Percentiles rank a stretch among this genome's conserved stretches.
Conservation (phyloP, 768 basidiomycete species). For the Hypsizygus marmoreus region DNA sequence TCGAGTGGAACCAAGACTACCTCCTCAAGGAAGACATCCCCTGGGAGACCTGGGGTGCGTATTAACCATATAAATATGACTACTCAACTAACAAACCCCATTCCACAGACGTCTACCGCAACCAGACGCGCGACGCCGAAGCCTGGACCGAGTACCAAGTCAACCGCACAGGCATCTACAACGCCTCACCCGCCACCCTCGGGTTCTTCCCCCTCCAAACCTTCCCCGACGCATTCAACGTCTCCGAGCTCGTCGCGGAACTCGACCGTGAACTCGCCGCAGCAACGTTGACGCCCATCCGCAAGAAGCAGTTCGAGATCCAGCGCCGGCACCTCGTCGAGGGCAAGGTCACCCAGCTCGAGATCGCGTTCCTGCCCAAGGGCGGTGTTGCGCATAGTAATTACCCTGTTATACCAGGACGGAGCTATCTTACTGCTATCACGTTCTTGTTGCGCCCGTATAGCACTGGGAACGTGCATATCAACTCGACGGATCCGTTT, state of each 20-base stretch:
- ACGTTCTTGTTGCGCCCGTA: slow-evolving; percentile 17
- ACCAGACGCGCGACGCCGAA: slow-evolving; percentile 11
- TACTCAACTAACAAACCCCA: too few relatives aligned
- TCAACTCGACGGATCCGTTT: slow-evolving; percentile 21
- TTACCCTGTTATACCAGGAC: slow-evolving; percentile 11
- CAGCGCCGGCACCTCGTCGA: slow-evolving; percentile 14
- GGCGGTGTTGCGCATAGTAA: slow-evolving; percentile 12
- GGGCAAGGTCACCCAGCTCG: slow-evolving; percentile 15
- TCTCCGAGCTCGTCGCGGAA: slow-evolving; percentile 10
- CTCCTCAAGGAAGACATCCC: slow-evolving; percentile 16
- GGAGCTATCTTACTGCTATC: slow-evolving; percentile 17
- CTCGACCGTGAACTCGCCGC: slow-evolving; percentile 14
- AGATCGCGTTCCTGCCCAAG: slow-evolving; percentile 9
- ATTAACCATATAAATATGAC: neutral
- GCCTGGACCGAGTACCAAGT: slow-evolving; percentile 12
- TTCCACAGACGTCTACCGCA: slow-evolving; percentile 14
- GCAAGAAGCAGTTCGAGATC: slow-evolving; percentile 16
- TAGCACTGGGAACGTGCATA: slow-evolving; percentile 18
- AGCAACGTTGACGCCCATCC: slow-evolving; percentile 10
- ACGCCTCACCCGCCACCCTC: slow-evolving; percentile 10
- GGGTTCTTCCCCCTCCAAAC: slow-evolving; percentile 17
- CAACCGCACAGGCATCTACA: slow-evolving; percentile 13
- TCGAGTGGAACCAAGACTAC: slow-evolving; percentile 16
- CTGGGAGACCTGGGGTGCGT: slow-evolving; percentile 13
- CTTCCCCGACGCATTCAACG: slow-evolving; percentile 16